A percentile compares a stretch with the other conserved stretches of the same genome.
phyloP scores from a whole-genome alignment of 176 grass and related monocot genomes.

The Oryza longistaminata region DNA sequence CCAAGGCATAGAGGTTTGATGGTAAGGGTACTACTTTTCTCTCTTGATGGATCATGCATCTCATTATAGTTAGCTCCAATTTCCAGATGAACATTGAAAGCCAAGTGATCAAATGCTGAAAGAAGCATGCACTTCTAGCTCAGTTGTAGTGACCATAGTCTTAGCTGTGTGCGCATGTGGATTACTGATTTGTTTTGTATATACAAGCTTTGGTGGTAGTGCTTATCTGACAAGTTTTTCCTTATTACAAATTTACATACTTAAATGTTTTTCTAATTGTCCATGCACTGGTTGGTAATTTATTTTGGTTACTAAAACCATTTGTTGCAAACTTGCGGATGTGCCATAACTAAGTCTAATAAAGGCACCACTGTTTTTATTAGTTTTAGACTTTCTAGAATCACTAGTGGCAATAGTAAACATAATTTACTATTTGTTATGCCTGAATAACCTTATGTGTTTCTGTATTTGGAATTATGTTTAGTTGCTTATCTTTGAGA shows the following conservation, averaged over 20 bases:
- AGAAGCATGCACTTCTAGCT: not conserved
- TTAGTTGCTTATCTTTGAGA: not conserved
- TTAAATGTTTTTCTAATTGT: not conserved
- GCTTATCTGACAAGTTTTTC: not conserved
- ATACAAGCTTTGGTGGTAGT: not conserved
- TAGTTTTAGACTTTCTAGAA: not conserved
- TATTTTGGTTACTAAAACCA: slow-evolving; percentile 19
- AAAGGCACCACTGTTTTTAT: not conserved
- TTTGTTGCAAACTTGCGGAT: not conserved
- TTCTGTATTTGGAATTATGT: slow-evolving; percentile 6
- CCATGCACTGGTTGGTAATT: not conserved
- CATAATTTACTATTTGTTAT: not conserved
- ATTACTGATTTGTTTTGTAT: not conserved
- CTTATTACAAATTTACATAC: not conserved
- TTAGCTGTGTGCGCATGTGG: not conserved
- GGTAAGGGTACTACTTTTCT: slow-evolving; percentile 55
- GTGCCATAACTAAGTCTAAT: not conserved
- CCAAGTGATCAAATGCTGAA: not conserved
- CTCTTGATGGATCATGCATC: slow-evolving; percentile 22
- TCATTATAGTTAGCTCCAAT: slow-evolving; percentile 16
- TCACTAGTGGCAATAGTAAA: not conserved
- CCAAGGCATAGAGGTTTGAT: slow-evolving; percentile 97
- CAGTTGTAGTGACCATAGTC: not conserved
- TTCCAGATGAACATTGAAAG: not conserved
- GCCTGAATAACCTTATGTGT: not conserved